Base-by-base conservation (phyloP, 2,329 filamentous ascomycete genomes). In the Colletotrichum noveboracense region DNA sequence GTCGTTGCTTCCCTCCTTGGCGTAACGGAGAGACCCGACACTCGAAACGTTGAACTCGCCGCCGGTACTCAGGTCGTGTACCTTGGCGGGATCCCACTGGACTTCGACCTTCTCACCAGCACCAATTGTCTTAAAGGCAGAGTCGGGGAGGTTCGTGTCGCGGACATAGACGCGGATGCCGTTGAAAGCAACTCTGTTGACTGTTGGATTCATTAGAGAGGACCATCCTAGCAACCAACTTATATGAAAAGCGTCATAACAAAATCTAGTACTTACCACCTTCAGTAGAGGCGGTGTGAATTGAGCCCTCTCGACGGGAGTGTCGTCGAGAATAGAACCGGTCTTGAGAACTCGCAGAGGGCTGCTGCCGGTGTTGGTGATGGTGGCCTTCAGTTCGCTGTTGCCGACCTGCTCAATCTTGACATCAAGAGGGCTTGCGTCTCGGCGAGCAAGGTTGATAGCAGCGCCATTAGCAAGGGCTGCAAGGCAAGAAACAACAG, bases 1-100 rank as follows among this genome's bases (percentile, higher is more conserved):
- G 56, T 87, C 83, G 65, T 86, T 90, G 60, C 86, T 87, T 79
- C 86, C 84, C 48, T 83, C 82, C 36, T 85, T 85, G 18, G 91
- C 88, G 70, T 88, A 88, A 32, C 88, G 87, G 43, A 93, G 85
- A 10, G 86, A 85, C 10, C 92, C 92, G 10, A 83, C 82, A 2
- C 90, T 87, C 68, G 87, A 85, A 62, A 93, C 82, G 64, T 88
- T 88, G 78, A 90, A 90, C 52, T 84, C 81, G 65, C 91, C 90
- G 43, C 87, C 87, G 34, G 79, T 73, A 61, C 79, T 80, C 24
- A 86, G 83, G 67, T 89, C 86, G 80, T 91, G 88, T 6, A 88
- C 84, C 80, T 88, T 83, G 16, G 88, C 89, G 60, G 88, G 83
- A 76, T 91, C 88, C 68, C 90, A 88, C 36, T 85, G 86, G 34